phyloP scores from a whole-genome alignment of 2,329 filamentous ascomycete species.

The Fusarium sp. region DNA sequence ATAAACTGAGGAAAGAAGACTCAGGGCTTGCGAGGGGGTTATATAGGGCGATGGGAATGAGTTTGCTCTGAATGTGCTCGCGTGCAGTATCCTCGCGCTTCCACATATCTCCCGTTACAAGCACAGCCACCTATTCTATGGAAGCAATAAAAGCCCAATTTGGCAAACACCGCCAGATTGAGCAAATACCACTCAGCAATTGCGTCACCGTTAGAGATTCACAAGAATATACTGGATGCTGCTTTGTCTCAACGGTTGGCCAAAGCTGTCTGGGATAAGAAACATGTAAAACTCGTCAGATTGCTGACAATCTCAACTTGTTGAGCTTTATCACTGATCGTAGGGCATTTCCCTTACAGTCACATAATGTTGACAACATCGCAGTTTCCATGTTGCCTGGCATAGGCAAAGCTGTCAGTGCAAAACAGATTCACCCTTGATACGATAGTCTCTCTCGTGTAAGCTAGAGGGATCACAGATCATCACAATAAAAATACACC shows the following conservation, averaged over 20 bases:
- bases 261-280: background rate
- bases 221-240: background rate
- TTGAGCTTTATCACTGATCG: background rate
- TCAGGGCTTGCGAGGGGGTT: background rate
- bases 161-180: background rate
- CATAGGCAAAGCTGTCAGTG: background rate
- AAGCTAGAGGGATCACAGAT: background rate
- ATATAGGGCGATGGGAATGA: background rate
- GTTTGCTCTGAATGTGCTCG: background rate
- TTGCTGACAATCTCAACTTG: background rate
- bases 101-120: background rate
- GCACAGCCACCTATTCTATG: background rate
- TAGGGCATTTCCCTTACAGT: background rate
- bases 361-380: background rate
- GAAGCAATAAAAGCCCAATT: background rate
- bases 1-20: background rate
- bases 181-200: background rate
- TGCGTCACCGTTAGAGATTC: background rate
- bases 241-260: background rate
- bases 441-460: background rate
- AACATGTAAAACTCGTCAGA: background rate
- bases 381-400: background rate
- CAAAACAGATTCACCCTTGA: background rate
- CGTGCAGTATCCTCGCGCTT: background rate
- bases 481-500: background rate